A percentile compares a stretch with the other conserved stretches of the same genome.
These are phyloP conservation scores for Grammothele lineata DNA, from an alignment of 768 basidiomycete genomes.

Conservation along the genomic window DNA sequence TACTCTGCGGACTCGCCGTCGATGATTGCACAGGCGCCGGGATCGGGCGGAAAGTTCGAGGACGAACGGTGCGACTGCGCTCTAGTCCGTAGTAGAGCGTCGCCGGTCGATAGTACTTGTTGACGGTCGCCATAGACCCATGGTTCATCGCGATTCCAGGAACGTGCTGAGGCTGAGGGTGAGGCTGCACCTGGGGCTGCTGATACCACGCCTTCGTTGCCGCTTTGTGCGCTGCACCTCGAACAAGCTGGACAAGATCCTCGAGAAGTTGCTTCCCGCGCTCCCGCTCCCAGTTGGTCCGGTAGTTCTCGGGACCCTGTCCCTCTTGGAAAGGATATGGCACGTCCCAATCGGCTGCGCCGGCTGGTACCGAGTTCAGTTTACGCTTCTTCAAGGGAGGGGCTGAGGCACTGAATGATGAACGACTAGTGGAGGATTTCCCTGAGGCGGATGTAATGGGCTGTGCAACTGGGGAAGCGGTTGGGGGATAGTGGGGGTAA, in stretches of 20 bases:
- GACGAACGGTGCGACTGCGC: not conserved
- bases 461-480: conserved; percentile 1
- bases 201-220: conserved; percentile 44
- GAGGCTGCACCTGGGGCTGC: conserved; percentile 9
- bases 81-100: conserved; percentile 30
- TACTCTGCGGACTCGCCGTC: too few species aligned
- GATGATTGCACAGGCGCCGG: too few species aligned
- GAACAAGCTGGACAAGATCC: conserved; percentile 58
- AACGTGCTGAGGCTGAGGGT: not conserved
- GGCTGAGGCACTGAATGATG: not conserved
- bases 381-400: conserved; percentile 55
- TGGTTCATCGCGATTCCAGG: conserved; percentile 1
- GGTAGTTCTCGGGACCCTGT: conserved; percentile 68
- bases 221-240: conserved; percentile 57
- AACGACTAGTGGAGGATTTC: not conserved
- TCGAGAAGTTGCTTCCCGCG: conserved; percentile 58
- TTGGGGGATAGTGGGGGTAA: conserved; percentile 1
- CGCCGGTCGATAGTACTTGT: conserved; percentile 30
- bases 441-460: not conserved
- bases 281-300: conserved; percentile 57
- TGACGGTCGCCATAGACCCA: conserved; percentile 21
- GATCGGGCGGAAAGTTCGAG: too few species aligned
- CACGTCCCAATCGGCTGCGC: conserved; percentile 78
- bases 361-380: conserved; percentile 67
- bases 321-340: conserved; percentile 73